Base-by-base conservation (phyloP, 164 flowering plant genomes). In the Berberis vulgaris region DNA sequence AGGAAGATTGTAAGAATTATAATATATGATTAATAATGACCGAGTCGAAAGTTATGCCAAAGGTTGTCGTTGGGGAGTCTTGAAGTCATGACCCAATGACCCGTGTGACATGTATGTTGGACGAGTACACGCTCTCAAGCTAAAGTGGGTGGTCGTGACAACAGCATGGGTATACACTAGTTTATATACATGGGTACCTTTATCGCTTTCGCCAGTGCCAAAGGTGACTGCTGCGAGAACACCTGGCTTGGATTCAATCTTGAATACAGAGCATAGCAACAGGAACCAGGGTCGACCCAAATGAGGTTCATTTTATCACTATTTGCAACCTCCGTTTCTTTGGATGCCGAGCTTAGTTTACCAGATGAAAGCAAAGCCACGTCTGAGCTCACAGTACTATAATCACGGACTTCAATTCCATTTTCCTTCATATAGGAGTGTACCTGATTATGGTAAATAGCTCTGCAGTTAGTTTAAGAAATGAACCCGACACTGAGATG, bases 201-300 rank as follows among this genome's bases (percentile, higher is more conserved):
- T 26, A 95, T 9, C 64, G 97, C 91, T 82, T 95, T 95, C 49
- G 94, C 81, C 68, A 95, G 90, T 67, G 97, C 91, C 78, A 95
- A 68, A 71, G 99, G 96, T 54, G 99, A 89, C 62, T 80, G 91
- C 77, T 83, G 84, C 69, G 85, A 62, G 54, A 84, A 76, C 74
- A 85, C 91, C 69, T 82, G 79, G 65, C 80, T 81, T 50, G 83
- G 57, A 53, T 80, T 80, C 67, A 95, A 68, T 72, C 85, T 88
- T 41, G 96, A 78, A 77, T 81, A 89, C 71, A 95, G 73, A 42
- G 97, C 87, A 80, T 83, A 91, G 78, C 97, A 89, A 78, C 97
- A 88, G 62, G 91, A 68, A 67, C 69, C 75, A 72, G 99, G 89
- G 70, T 89, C 96, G 64, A 77, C 74, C 99, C 97, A 95, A 60